Evolutionary conservation across 2,329 filamentous ascomycete species (phyloP), one percentile per base, ranked within the genome.

Genomic region (Cercospora berteroae): DNA sequence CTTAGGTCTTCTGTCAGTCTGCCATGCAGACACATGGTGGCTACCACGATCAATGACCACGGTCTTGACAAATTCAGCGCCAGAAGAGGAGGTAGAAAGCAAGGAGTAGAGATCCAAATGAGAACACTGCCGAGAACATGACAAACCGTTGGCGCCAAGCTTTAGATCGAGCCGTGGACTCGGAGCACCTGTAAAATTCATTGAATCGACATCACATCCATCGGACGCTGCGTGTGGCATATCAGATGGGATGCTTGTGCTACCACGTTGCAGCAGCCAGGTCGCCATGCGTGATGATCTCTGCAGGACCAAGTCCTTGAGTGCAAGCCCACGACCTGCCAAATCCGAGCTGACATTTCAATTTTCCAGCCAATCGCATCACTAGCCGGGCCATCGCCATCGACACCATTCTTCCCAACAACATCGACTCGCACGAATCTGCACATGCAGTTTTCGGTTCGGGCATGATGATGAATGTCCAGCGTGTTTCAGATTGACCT

Each of bases 371-470:
- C 55, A 58, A 58, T 58, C 27, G 25, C 55, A 23, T 36, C 55
- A 23, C 18, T 7, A 58, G 55, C 55, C 27, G 25, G 48, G 16
- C 18, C 27, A 36, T 58, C 27, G n/a, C 18, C 16, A 29, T 31
- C 29, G 29, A 20, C 36, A 39, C 55, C 8, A 33, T 20, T 33
- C 16, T 13, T 25, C 55, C 31, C 55, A 58, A 58, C 55, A 58
- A 13, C 55, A 9, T 20, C 55, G 31, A 33, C 29, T 23, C 55
- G 16, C 10, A 20, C 55, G 12, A 39, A 39, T 36, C 31, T 58
- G 55, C 55, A 58, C 55, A 58, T 58, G 55, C 55, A 58, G n/a
- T 58, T 57, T 58, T 58, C 55, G 55, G 31, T 12, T 58, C 27
- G 27, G 55, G 25, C 27, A 31, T 23, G 23, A 20, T n/a, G 36